These are phyloP conservation scores for Quercus phellos DNA, from an alignment of 331 rosid genomes.

Conservation along the genomic window DNA sequence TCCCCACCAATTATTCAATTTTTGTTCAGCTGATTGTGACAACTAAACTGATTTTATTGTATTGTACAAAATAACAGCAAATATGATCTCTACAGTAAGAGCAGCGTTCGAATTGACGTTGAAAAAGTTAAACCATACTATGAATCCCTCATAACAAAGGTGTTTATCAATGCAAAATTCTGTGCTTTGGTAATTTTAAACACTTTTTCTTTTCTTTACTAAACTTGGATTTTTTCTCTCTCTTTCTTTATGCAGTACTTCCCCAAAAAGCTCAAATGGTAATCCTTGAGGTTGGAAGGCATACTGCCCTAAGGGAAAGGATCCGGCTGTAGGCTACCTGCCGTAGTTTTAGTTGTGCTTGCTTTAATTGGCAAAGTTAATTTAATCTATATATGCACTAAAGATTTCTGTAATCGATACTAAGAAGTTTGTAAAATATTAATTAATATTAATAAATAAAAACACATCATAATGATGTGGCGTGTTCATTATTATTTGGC, in stretches of 20 bases:
- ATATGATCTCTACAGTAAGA: slow-evolving; percentile 49
- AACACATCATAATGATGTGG: neutral
- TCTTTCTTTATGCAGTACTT: slow-evolving; percentile 29
- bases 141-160: slow-evolving; percentile 42
- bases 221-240: neutral
- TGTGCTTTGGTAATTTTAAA: neutral
- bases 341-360: neutral
- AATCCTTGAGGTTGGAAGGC: slow-evolving; percentile 3
- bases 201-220: neutral
- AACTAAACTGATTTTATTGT: neutral
- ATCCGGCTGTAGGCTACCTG: neutral
- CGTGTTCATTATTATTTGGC: no score
- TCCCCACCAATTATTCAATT: neutral
- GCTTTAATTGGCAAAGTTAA: neutral
- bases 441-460: no score
- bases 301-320: neutral
- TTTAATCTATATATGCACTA: neutral
- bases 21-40: neutral
- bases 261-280: slow-evolving; percentile 37
- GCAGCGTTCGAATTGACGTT: slow-evolving; percentile 32
- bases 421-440: neutral
- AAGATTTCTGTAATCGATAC: neutral
- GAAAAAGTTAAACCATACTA: slow-evolving; percentile 54
- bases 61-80: slow-evolving; percentile 20
- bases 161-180: neutral